Evolutionary conservation across 495 filamentous ascomycete species (phyloP), one percentile per base, ranked within the genome.

Genomic region (Aspergillus nanangensis): DNA sequence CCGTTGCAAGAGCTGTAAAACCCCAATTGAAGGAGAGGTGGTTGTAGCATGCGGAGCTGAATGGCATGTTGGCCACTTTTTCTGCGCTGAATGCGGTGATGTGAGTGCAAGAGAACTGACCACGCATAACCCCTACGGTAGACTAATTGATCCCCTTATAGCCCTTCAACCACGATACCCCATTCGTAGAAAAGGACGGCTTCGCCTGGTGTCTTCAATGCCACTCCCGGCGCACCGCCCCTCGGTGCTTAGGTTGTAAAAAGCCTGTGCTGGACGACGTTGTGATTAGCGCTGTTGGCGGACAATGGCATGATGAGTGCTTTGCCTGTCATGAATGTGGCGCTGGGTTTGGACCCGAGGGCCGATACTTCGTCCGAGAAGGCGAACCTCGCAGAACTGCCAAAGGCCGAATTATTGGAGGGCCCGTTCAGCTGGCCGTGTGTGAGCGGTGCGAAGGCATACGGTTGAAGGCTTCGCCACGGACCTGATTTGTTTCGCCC

Each of bases 31-130:
- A 61, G 88, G 90, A 33, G 92, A 97, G 69, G 87, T 96, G 32
- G 81, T 95, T 10, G 82, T 97, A 31, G 93, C 93, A 3, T 87
- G 93, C 54, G 93, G 94, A 15, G 82, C 85, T 15, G 88, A 95
- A 66, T 99, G 89, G 89, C 93, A 99, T 67, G 87, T 87, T 51
- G 93, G 93, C 1, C 93, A 99, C 71, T 99, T 99, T 74, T 99
- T 97, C 78, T 99, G 93, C 61, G 94, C 94, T 22, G 88, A 99
- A 75, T 99, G 93, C 67, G 93, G 93, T 50, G 93, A 99, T 76
- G 77, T 81, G 68, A 33, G 75, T 63, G 23, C 45, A n/a, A n/a
- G n/a, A n/a, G n/a, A n/a, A n/a, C n/a, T n/a, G n/a, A n/a, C n/a
- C n/a, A n/a, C n/a, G n/a, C n/a, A n/a, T n/a, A n/a, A n/a, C n/a